phyloP scores from a whole-genome alignment of 1,284 basidiomycete species.

The Trichosporon sp. region DNA sequence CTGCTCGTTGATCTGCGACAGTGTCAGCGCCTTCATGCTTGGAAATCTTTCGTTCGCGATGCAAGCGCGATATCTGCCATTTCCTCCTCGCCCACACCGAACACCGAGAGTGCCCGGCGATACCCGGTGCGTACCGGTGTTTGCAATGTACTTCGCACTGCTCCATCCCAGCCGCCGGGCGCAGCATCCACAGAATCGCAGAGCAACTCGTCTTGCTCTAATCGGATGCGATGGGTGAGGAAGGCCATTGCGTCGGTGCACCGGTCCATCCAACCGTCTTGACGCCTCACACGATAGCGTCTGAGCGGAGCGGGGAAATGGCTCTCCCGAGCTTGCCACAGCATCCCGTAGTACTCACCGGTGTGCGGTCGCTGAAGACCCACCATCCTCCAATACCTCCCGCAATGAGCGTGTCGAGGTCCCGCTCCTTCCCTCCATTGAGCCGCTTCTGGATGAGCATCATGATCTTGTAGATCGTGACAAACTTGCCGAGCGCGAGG shows the following conservation, averaged over 20 bases:
- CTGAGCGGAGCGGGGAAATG: slow-evolving; percentile 1
- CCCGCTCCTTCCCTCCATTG: slow-evolving; percentile 78
- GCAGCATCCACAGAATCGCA: not conserved
- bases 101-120: not conserved
- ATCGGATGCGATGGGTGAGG: not conserved
- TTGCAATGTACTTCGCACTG: not conserved
- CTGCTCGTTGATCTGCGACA: slow-evolving; percentile 88
- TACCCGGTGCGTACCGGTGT: not conserved
- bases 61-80: not conserved
- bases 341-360: slow-evolving; percentile 55
- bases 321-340: not conserved
- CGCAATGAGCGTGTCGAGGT: slow-evolving; percentile 85
- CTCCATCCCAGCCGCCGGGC: not conserved
- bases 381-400: slow-evolving; percentile 89
- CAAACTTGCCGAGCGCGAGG: slow-evolving; percentile 87
- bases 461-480: slow-evolving; percentile 86
- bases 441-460: slow-evolving; percentile 77
- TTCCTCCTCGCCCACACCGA: not conserved
- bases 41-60: not conserved
- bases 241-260: slow-evolving; percentile 11
- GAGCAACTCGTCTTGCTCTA: not conserved
- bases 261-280: not conserved
- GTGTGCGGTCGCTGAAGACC: slow-evolving; percentile 90
- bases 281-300: not conserved
- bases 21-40: slow-evolving; percentile 11